Evolutionary conservation across 371 early-diverging fungal genomes (phyloP).

Genomic region (Dichotomocladium elegans): DNA sequence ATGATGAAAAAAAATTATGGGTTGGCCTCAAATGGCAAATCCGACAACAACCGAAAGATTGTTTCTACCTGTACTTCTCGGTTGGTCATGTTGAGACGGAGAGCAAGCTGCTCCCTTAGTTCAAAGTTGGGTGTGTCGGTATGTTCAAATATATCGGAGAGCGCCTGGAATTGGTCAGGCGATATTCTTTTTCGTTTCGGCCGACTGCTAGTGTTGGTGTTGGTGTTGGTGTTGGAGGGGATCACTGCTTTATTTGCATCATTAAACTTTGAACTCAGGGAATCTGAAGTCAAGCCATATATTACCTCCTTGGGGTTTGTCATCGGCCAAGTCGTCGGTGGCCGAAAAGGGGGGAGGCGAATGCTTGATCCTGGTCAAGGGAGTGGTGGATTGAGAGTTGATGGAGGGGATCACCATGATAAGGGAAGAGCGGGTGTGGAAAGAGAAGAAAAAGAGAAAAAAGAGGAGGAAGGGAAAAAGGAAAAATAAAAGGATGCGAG

Average conservation of each 20-base stretch:
- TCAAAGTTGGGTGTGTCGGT: slow-evolving; percentile 89
- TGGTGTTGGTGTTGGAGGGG: background rate
- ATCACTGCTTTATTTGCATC: background rate
- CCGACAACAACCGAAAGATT: no score
- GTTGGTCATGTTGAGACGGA: slow-evolving; percentile 85
- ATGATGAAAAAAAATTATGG: slow-evolving; percentile 6
- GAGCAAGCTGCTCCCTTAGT: slow-evolving; percentile 77
- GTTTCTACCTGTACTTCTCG: slow-evolving; percentile 81
- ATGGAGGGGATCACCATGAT: no score
- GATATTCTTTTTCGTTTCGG: slow-evolving; percentile 73
- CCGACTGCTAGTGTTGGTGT: no score
- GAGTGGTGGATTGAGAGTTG: no score
- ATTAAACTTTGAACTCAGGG: background rate
- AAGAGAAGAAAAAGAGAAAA: slow-evolving; percentile 2
- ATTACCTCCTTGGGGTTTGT: background rate
- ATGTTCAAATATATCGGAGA: slow-evolving; percentile 62
- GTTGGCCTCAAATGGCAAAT: slow-evolving; percentile 10
- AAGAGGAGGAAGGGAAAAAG: slow-evolving; percentile 7
- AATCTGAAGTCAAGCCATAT: slow-evolving; percentile 1
- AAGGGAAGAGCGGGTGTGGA: no score
- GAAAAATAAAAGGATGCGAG: slow-evolving; percentile 5
- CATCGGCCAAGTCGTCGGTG: background rate
- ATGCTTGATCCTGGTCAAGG: no score
- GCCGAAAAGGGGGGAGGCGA: no score
- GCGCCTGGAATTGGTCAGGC: slow-evolving; percentile 63